A percentile compares a stretch with the other conserved stretches of the same genome.
Conservation (phyloP, 108 stramenopile genomes). For the Cyclotella cryptica region DNA sequence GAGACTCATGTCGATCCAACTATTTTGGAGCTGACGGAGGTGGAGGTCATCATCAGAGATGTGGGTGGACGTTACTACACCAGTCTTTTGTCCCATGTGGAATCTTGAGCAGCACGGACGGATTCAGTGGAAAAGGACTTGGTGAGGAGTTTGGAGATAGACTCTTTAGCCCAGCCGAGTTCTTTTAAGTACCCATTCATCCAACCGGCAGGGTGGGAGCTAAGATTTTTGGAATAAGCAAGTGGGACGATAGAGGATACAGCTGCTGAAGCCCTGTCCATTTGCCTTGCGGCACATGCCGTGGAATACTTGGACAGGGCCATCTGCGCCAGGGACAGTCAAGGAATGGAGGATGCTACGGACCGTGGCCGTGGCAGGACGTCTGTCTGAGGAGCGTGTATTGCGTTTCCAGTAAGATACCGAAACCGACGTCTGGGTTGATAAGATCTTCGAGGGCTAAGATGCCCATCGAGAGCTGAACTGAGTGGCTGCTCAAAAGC, state of each 20-base stretch:
- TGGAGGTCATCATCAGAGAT: background rate
- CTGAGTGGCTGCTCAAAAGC: background rate
- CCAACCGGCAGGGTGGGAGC: background rate
- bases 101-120: background rate
- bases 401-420: background rate
- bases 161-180: background rate
- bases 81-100: background rate
- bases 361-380: background rate
- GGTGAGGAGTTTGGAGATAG: background rate
- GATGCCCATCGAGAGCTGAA: background rate
- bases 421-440: background rate
- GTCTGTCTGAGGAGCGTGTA: background rate
- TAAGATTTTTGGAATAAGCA: background rate
- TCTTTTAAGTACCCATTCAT: background rate
- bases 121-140: background rate
- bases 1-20: background rate
- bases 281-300: background rate
- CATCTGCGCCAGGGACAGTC: background rate
- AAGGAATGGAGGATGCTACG: background rate
- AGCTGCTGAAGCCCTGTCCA: background rate
- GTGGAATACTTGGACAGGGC: background rate
- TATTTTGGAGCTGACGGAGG: background rate
- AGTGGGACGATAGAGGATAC: background rate
- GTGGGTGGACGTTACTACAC: background rate
- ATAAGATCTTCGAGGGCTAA: background rate